A percentile compares a stretch with the other conserved stretches of the same genome.
These are phyloP conservation scores for Hsuehochloa calcarea DNA, from an alignment of 176 grass and related monocot genomes.

Conservation along the genomic window DNA sequence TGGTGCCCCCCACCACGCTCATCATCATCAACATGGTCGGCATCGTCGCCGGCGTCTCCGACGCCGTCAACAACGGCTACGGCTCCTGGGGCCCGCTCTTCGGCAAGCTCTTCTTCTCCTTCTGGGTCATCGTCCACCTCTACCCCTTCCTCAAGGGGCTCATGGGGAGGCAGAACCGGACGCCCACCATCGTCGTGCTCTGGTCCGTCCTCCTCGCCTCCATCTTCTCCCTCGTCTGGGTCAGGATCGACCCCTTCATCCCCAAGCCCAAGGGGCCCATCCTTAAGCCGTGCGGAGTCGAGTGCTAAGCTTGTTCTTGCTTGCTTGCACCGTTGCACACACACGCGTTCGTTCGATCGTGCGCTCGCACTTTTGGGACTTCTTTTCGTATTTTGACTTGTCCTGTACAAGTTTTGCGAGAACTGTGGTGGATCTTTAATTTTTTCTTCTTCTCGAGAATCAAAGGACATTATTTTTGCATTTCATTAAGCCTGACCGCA, in stretches of 20 bases:
- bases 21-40: constrained; percentile 99
- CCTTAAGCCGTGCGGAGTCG: constrained; percentile 88
- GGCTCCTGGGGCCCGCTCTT: constrained; percentile 92
- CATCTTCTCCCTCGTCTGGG: constrained; percentile 96
- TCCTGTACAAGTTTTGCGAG: constrained; percentile 7
- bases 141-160: constrained; percentile 95
- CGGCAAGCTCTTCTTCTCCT: constrained; percentile 96
- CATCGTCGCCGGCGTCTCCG: constrained; percentile 85
- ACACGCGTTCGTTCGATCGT: no score
- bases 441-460: background rate
- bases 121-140: constrained; percentile 95
- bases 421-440: background rate
- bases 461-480: background rate
- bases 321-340: background rate
- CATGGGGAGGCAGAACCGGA: constrained; percentile 89
- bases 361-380: background rate
- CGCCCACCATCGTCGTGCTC: constrained; percentile 90
- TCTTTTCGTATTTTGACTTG: background rate
- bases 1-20: constrained; percentile 78
- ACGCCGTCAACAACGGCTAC: constrained; percentile 91
- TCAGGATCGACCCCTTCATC: constrained; percentile 92
- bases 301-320: constrained; percentile 43
- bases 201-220: constrained; percentile 92
- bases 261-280: constrained; percentile 73
- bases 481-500: background rate